Evolutionary conservation across 2,329 filamentous ascomycete genomes (phyloP).

Genomic region (Cladosporium sp.): DNA sequence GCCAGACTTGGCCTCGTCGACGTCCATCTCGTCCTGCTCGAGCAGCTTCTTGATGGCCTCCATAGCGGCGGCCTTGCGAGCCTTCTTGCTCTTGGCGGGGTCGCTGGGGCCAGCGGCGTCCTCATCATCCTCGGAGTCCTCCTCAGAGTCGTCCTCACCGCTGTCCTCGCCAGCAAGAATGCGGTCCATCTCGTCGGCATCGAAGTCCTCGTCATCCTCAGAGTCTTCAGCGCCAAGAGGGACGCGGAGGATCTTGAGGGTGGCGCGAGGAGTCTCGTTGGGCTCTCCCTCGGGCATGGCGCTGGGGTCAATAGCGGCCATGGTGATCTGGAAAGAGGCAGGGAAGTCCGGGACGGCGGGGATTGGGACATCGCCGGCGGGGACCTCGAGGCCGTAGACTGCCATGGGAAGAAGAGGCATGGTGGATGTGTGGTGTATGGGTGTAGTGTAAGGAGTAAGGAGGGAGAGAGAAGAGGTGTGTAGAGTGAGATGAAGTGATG

Average conservation of each 20-base stretch:
- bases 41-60: slow-evolving; percentile 69
- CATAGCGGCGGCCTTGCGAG: slow-evolving; percentile 69
- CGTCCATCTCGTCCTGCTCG: slow-evolving; percentile 64
- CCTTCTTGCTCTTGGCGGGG: slow-evolving; percentile 82
- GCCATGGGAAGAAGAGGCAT: slow-evolving; percentile 52
- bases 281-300: slow-evolving; percentile 51
- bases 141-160: slow-evolving; percentile 44
- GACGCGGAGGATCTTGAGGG: slow-evolving; percentile 83
- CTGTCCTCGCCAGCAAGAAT: slow-evolving; percentile 60
- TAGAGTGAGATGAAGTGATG: background rate
- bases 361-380: slow-evolving; percentile 75
- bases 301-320: slow-evolving; percentile 94
- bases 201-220: slow-evolving; percentile 47
- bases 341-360: slow-evolving; percentile 74
- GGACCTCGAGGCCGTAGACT: slow-evolving; percentile 89
- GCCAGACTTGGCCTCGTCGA: slow-evolving; percentile 53
- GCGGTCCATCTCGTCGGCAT: slow-evolving; percentile 47
- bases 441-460: background rate
- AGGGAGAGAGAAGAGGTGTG: background rate
- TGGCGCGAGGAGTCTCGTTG: slow-evolving; percentile 63
- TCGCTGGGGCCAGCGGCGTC: slow-evolving; percentile 87
- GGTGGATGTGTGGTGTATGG: slow-evolving; percentile 13
- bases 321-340: slow-evolving; percentile 91
- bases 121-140: slow-evolving; percentile 58
- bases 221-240: slow-evolving; percentile 58